Percentiles rank a stretch among this genome's conserved stretches.
phyloP scores from a whole-genome alignment of 1,284 basidiomycete species.

The Microbotryomycetes sp. region DNA sequence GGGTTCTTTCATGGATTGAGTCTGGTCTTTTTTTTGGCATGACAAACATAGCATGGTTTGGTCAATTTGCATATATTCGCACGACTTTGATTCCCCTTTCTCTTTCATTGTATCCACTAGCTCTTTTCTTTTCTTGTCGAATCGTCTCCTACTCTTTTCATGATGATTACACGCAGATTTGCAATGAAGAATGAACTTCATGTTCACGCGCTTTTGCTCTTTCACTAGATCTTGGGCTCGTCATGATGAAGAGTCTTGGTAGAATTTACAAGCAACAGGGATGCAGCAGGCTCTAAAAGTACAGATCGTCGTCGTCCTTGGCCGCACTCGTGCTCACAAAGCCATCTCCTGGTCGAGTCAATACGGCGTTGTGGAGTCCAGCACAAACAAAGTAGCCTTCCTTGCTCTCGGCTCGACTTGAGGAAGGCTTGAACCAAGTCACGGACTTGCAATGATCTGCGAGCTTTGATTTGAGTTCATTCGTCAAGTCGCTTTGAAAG shows the following conservation, averaged over 20 bases:
- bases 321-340: background rate
- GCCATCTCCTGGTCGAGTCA: background rate
- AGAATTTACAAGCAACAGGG: too few relatives aligned
- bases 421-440: slow-evolving; percentile 27
- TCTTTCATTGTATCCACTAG: too few relatives aligned
- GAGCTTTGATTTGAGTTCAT: slow-evolving; percentile 9
- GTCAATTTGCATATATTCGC: too few relatives aligned
- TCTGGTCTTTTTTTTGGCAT: background rate
- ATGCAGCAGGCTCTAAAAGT: too few relatives aligned
- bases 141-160: too few relatives aligned
- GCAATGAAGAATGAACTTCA: too few relatives aligned
- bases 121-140: too few relatives aligned
- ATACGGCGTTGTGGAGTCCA: slow-evolving; percentile 7
- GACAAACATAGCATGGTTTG: background rate
- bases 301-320: background rate
- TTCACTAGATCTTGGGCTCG: too few relatives aligned
- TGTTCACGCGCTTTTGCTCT: too few relatives aligned
- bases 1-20: background rate
- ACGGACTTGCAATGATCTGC: slow-evolving; percentile 13
- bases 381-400: slow-evolving; percentile 32
- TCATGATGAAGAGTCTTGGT: too few relatives aligned
- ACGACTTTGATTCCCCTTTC: too few relatives aligned
- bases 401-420: slow-evolving; percentile 12
- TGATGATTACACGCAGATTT: too few relatives aligned
- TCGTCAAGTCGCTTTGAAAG: slow-evolving; percentile 18